phyloP scores from a whole-genome alignment of 208 protist genomes.

The Leishmania mexicana region DNA sequence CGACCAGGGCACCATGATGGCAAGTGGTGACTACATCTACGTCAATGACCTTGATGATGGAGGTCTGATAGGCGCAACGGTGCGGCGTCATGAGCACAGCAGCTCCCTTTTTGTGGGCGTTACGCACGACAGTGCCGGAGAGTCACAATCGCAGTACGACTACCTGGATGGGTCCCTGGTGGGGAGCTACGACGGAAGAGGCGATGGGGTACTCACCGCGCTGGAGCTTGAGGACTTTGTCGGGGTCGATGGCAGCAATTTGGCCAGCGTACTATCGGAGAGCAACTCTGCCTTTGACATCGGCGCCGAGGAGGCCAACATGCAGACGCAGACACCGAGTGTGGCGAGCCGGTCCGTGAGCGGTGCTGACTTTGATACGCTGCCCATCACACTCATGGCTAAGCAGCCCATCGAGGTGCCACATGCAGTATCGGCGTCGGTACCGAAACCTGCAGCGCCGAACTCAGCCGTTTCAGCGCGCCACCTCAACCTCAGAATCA shows the following conservation, averaged over 20 bases:
- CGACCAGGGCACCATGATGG: conserved; percentile 5
- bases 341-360: conserved; percentile 28
- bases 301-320: conserved; percentile 11
- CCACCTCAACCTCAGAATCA: background rate
- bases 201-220: conserved; percentile 13
- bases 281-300: conserved; percentile 34
- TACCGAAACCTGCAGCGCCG: background rate
- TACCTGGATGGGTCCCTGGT: conserved; percentile 26
- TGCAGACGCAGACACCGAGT: conserved; percentile 19
- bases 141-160: conserved; percentile 25
- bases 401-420: conserved; percentile 24
- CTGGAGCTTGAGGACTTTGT: conserved; percentile 31
- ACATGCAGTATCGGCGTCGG: background rate
- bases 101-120: conserved; percentile 8
- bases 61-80: background rate
- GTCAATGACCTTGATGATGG: conserved; percentile 31
- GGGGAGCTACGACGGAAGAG: background rate
- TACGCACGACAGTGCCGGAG: conserved; percentile 5
- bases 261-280: conserved; percentile 21
- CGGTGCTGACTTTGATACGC: conserved; percentile 33
- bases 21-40: conserved; percentile 31
- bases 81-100: conserved; percentile 20
- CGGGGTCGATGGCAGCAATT: conserved; percentile 15
- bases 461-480: background rate
- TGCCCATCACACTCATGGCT: conserved; percentile 25